phyloP scores from a whole-genome alignment of 768 basidiomycete species.

The Tricholoma hemisulphureum region DNA sequence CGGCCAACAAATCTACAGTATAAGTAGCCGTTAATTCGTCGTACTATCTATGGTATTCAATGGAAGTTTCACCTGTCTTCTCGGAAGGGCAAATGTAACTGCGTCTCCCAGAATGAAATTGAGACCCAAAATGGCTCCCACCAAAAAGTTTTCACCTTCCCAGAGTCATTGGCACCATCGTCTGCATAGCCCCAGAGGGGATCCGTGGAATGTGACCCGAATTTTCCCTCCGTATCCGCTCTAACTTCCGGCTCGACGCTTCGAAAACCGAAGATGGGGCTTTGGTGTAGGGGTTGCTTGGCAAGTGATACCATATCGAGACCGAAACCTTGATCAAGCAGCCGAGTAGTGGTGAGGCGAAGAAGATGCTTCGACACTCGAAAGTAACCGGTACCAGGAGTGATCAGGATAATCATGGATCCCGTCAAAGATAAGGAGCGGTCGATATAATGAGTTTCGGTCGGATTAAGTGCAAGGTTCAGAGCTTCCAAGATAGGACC shows the following conservation, averaged over 20 bases:
- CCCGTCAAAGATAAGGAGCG: conserved; percentile 91
- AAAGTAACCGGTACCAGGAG: conserved; percentile 93
- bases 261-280: conserved; percentile 88
- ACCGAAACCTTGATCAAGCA: conserved; percentile 91
- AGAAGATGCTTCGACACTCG: conserved; percentile 88
- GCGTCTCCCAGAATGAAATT: conserved; percentile 82
- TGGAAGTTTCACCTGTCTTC: conserved; percentile 57
- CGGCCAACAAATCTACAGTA: conserved; percentile 78
- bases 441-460: conserved; percentile 94
- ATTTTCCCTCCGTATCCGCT: conserved; percentile 46
- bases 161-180: conserved; percentile 30
- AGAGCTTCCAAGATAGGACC: conserved; percentile 94
- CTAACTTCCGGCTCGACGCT: conserved; percentile 57
- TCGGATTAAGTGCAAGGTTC: conserved; percentile 88
- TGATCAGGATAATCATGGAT: conserved; percentile 77
- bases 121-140: conserved; percentile 91
- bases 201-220: conserved; percentile 51
- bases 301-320: conserved; percentile 85
- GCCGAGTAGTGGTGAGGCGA: conserved; percentile 86
- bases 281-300: conserved; percentile 90
- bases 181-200: conserved; percentile 77
- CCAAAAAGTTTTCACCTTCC: conserved; percentile 65
- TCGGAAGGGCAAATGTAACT: conserved; percentile 82
- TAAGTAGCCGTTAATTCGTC: neutral
- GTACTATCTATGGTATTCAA: conserved; percentile 2